Evolutionary conservation across 352 stramenopile genomes (phyloP), one percentile per base, ranked within the genome.

Genomic region (Phytophthora idaei): DNA sequence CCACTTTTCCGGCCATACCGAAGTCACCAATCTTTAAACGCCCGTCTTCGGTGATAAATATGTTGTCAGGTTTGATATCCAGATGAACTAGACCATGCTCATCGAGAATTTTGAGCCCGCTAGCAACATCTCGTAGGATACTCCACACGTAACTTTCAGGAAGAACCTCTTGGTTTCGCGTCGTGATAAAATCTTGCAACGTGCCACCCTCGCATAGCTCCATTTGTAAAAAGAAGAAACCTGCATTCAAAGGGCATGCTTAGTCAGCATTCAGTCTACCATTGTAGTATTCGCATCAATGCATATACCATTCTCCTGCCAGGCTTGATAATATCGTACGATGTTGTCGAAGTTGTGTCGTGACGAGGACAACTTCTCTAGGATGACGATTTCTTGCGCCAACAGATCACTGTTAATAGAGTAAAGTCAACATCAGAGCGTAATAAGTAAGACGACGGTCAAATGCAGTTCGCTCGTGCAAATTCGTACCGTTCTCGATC

Each of bases 41-140:
- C 1, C 89, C 88, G 17, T 85, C 52, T 14, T 74, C 58, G 2
- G 81, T 80, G 29, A 97, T 87, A 66, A 99, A 98, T 52, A 99
- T 90, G 66, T 99, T 99, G n/a, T 95, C 93, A 11, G 96, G 95
- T 69, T 99, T 99, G 64, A 99, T 93, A 66, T 99, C 97, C 47
- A 98, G 80, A 64, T 99, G 97, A 17, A 99, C 91, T 32, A 99
- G 85, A 0, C 80, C 69, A 51, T 96, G 80, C 1, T 81, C 83
- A 74, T 98, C 93, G 6, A 99, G 87, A 17, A 97, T 87, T 37
- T 83, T 80, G 5, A 99, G 75, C 27, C 91, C 96, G 25, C 71
- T 68, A 27, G 80, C 73, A 51, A 95, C 62, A 39, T 97, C 81
- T 37, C 77, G 64, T n/a, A 95, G 47, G 15, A 97, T 87, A 25